phyloP scores from a whole-genome alignment of 352 stramenopile genomes.

The Aphanomyces invadans region DNA sequence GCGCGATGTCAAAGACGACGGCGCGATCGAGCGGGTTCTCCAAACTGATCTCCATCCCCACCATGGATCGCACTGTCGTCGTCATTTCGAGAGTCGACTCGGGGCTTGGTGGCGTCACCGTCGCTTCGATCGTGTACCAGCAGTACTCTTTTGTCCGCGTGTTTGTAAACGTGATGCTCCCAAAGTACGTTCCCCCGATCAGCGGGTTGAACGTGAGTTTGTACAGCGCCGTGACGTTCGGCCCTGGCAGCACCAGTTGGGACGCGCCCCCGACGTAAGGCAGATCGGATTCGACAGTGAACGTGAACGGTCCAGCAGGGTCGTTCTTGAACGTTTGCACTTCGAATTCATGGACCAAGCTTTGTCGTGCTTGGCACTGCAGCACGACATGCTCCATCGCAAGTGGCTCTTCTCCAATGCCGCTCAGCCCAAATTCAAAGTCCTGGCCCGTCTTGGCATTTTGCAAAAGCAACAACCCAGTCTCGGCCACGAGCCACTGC shows the following conservation, averaged over 20 bases:
- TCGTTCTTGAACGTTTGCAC: slow-evolving; percentile 56
- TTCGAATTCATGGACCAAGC: slow-evolving; percentile 62
- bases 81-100: slow-evolving; percentile 81
- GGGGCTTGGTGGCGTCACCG: slow-evolving; percentile 56
- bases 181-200: slow-evolving; percentile 88
- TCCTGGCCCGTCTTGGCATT: slow-evolving; percentile 79
- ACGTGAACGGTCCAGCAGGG: slow-evolving; percentile 38
- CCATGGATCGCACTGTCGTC: slow-evolving; percentile 67
- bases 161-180: slow-evolving; percentile 89
- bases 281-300: slow-evolving; percentile 89
- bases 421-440: slow-evolving; percentile 85
- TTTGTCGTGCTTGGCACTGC: slow-evolving; percentile 79
- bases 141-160: slow-evolving; percentile 63
- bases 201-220: slow-evolving; percentile 79
- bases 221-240: slow-evolving; percentile 45
- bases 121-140: slow-evolving; percentile 92
- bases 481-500: slow-evolving; percentile 67
- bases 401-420: slow-evolving; percentile 82
- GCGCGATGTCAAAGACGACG: slow-evolving; percentile 79
- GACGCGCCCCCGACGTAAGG: slow-evolving; percentile 72
- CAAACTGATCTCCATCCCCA: slow-evolving; percentile 86
- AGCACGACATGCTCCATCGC: slow-evolving; percentile 85
- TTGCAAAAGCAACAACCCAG: slow-evolving; percentile 56
- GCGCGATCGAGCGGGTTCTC: slow-evolving; percentile 80
- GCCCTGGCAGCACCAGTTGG: slow-evolving; percentile 37